A percentile compares a stretch with the other conserved stretches of the same genome.
phyloP scores from a whole-genome alignment of 352 stramenopile genomes.

The Pythium coloratum region DNA sequence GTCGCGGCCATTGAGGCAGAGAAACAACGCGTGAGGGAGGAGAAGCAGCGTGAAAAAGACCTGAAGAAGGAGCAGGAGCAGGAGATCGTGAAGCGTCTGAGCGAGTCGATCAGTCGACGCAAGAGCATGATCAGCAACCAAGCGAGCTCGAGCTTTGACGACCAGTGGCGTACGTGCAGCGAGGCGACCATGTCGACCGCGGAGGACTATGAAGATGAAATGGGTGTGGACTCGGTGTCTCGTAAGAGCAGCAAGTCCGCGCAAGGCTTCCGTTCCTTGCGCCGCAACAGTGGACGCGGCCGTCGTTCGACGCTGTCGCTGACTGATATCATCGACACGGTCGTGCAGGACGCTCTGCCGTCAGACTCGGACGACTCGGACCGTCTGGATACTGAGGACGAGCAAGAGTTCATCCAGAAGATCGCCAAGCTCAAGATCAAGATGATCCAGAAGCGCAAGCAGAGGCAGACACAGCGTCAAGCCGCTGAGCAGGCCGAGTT shows the following conservation, averaged over 20 bases:
- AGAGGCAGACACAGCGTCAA: slow-evolving; percentile 1
- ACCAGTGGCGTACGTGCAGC: slow-evolving; percentile 1
- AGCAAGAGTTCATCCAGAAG: slow-evolving; percentile 24
- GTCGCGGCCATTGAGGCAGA: slow-evolving; percentile 7
- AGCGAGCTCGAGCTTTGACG: not conserved
- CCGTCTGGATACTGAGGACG: slow-evolving; percentile 26
- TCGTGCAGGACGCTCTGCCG: slow-evolving; percentile 30
- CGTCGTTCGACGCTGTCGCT: slow-evolving; percentile 23
- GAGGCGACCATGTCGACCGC: not conserved
- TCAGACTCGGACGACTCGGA: slow-evolving; percentile 29
- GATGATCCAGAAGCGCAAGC: slow-evolving; percentile 22
- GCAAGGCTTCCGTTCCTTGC: not conserved
- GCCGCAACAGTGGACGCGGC: not conserved
- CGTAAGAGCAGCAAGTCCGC: not conserved
- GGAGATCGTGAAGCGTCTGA: slow-evolving; percentile 8
- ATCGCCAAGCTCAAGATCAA: slow-evolving; percentile 31
- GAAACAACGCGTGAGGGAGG: slow-evolving; percentile 16
- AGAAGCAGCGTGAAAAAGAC: slow-evolving; percentile 14
- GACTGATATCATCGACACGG: slow-evolving; percentile 19
- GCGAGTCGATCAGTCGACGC: slow-evolving; percentile 2
- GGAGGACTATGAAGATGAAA: not conserved
- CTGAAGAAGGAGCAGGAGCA: slow-evolving; percentile 19
- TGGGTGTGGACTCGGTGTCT: not conserved
- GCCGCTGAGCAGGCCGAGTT: not conserved
- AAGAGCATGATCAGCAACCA: slow-evolving; percentile 22